Percentiles rank a stretch among this genome's conserved stretches.
phyloP scores from a whole-genome alignment of 805 yeast species.

The Danielia oregonensis region DNA sequence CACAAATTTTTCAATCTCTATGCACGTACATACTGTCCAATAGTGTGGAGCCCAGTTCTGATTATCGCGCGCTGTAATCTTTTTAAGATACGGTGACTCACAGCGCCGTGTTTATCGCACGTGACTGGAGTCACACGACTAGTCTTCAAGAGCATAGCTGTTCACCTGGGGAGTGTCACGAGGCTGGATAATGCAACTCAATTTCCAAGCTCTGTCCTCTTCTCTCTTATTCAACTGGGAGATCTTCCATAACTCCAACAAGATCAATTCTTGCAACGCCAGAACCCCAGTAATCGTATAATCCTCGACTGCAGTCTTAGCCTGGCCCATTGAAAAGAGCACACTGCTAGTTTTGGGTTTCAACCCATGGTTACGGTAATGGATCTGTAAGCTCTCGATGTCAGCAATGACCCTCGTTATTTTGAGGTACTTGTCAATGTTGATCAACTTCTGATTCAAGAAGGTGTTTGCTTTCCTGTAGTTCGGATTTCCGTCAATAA shows the following conservation, averaged over 20 bases:
- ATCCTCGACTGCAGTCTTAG: slow-evolving; percentile 25
- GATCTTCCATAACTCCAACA: slow-evolving; percentile 69
- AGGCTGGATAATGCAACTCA: slow-evolving; percentile 61
- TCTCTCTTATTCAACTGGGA: slow-evolving; percentile 56
- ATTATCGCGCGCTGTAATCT: slow-evolving; percentile 3
- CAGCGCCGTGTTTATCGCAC: slow-evolving; percentile 5
- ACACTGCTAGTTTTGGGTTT: slow-evolving; percentile 20
- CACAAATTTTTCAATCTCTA: slow-evolving; percentile 5
- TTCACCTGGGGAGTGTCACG: slow-evolving; percentile 27
- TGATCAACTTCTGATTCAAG: slow-evolving; percentile 57
- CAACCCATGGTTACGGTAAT: slow-evolving; percentile 35
- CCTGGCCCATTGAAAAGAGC: slow-evolving; percentile 15
- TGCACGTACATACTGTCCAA: slow-evolving; percentile 5
- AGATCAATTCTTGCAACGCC: slow-evolving; percentile 52
- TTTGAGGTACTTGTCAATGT: slow-evolving; percentile 70
- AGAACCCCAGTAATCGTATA: slow-evolving; percentile 39
- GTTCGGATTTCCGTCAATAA: slow-evolving; percentile 77
- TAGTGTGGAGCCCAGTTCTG: slow-evolving; percentile 3
- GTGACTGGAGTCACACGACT: too few species aligned
- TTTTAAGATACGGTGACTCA: slow-evolving; percentile 2
- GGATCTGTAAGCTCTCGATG: slow-evolving; percentile 64
- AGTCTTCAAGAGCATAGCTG: not conserved
- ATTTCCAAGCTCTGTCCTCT: slow-evolving; percentile 68
- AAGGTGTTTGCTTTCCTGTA: slow-evolving; percentile 58
- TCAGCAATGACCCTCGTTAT: slow-evolving; percentile 64